Percentiles rank a stretch among this genome's conserved stretches.
These are phyloP conservation scores for Hansenula sp. DNA, from an alignment of 1,139 yeast species.

Conservation along the genomic window DNA sequence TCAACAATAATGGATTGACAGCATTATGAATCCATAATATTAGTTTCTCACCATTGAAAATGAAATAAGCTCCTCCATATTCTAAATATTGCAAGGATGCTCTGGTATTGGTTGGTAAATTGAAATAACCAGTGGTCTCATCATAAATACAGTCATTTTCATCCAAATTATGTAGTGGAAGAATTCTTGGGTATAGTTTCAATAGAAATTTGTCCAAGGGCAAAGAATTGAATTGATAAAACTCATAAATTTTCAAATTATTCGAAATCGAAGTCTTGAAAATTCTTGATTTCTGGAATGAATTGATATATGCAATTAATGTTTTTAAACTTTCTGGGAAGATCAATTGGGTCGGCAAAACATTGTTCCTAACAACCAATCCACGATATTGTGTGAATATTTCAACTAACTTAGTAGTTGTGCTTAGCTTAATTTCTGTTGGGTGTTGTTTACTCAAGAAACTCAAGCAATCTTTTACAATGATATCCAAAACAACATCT, in stretches of 20 bases:
- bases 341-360: conserved; percentile 62
- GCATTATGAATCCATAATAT: conserved; percentile 70
- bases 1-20: conserved; percentile 62
- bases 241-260: conserved; percentile 59
- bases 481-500: conserved; percentile 70
- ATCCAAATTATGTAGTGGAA: conserved; percentile 65
- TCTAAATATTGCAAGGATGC: conserved; percentile 44
- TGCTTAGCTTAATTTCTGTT: conserved; percentile 56
- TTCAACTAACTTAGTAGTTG: conserved; percentile 64
- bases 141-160: conserved; percentile 47
- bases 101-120: conserved; percentile 45
- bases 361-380: conserved; percentile 41
- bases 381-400: conserved; percentile 76
- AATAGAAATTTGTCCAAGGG: conserved; percentile 59
- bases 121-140: conserved; percentile 43
- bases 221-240: conserved; percentile 49
- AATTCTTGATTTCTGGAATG: conserved; percentile 67
- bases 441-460: conserved; percentile 36
- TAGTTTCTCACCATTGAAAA: conserved; percentile 65
- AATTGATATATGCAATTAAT: conserved; percentile 62
- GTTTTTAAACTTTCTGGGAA: conserved; percentile 81
- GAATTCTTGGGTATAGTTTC: conserved; percentile 76
- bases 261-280: conserved; percentile 49
- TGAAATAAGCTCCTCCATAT: conserved; percentile 73
- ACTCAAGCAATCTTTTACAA: conserved; percentile 58